Evolutionary conservation across 2,329 filamentous ascomycete species (phyloP).

Genomic region (Fusarium kyushuense): DNA sequence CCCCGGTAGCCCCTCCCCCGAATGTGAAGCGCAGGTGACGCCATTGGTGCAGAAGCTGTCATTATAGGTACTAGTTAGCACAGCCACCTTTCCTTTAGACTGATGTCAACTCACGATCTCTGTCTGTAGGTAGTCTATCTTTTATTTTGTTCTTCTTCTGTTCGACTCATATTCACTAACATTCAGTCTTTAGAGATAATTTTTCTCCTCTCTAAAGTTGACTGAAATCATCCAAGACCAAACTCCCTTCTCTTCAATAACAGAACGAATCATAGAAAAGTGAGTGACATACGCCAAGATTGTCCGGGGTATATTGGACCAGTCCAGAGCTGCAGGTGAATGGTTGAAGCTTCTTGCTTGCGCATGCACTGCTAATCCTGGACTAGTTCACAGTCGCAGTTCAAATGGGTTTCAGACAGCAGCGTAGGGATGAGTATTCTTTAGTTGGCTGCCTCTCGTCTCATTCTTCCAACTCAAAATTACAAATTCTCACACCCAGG

Average conservation of each 20-base stretch:
- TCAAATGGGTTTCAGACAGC: neutral
- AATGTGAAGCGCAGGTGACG: conserved; percentile 32
- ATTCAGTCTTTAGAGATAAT: neutral
- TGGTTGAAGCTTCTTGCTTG: conserved; percentile 10
- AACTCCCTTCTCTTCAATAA: neutral
- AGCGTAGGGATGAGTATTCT: neutral
- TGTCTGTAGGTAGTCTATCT: no score
- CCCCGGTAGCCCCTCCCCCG: conserved; percentile 37
- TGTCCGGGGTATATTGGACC: neutral
- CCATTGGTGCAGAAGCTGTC: conserved; percentile 33
- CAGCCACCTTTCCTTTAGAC: conserved; percentile 25
- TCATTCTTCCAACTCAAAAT: neutral
- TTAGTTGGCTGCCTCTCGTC: conserved; percentile 23
- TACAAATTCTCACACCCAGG: neutral
- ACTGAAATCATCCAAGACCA: neutral
- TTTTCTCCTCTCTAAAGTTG: neutral
- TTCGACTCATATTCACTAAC: neutral
- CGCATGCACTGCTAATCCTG: conserved; percentile 14
- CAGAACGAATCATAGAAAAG: neutral
- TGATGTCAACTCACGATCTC: no score
- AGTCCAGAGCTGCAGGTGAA: conserved; percentile 14
- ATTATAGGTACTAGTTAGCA: conserved; percentile 22
- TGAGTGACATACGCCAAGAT: conserved; percentile 25
- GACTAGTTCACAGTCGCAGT: neutral
- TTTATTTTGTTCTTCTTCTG: neutral